Conservation (phyloP, 2,329 filamentous ascomycete genomes). For the Nothophaeocryptopus gaeumannii region DNA sequence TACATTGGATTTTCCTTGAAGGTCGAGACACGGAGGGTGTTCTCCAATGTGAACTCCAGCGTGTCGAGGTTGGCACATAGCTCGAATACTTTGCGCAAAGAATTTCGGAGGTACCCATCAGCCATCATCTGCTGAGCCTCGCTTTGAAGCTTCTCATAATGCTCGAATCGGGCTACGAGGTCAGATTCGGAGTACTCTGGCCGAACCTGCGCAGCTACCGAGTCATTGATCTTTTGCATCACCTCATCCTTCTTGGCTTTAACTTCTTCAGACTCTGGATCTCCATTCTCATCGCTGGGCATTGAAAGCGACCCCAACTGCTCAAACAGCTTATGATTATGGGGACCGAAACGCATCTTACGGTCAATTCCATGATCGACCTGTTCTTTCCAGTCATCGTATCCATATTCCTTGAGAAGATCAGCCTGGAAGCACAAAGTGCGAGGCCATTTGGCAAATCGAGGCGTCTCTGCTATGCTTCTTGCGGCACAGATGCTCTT, state of each 20-base stretch:
- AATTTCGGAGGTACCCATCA: not conserved
- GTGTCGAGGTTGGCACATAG: not conserved
- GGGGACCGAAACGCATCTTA: not conserved
- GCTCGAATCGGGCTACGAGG: too few species aligned
- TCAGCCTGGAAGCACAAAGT: not conserved
- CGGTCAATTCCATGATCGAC: not conserved
- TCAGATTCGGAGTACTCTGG: too few species aligned
- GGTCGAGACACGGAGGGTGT: too few species aligned
- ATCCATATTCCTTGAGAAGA: not conserved
- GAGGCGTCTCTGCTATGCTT: not conserved
- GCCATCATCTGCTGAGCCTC: not conserved
- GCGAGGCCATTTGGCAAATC: not conserved
- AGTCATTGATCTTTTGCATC: too few species aligned
- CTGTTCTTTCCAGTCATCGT: not conserved
- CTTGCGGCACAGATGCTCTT: not conserved
- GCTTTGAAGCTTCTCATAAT: not conserved
- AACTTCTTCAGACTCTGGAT: too few species aligned
- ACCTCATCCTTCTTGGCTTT: too few species aligned
- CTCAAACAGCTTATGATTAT: not conserved
- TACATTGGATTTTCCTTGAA: too few species aligned
- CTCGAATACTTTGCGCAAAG: constrained; percentile 1
- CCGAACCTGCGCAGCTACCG: too few species aligned
- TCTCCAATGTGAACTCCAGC: too few species aligned
- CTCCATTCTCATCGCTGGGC: too few species aligned
- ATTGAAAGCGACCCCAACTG: not conserved